These are phyloP conservation scores for Euptelea pleiosperma DNA, from an alignment of 164 flowering plant species.

Conservation along the genomic window DNA sequence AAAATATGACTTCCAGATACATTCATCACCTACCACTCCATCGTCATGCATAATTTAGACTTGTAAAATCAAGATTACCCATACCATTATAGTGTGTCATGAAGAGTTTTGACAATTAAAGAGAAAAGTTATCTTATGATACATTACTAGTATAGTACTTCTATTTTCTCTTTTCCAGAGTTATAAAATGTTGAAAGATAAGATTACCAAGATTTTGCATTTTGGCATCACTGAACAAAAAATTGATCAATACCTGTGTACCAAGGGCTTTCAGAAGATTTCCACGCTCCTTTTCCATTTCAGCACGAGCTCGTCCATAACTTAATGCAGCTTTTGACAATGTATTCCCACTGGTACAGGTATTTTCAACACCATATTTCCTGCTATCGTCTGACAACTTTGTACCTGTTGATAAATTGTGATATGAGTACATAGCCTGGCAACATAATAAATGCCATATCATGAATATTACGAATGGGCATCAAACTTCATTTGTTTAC, in stretches of 20 bases:
- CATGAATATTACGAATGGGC: not conserved
- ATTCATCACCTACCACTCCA: too few relatives aligned
- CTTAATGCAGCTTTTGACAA: slow-evolving; percentile 70
- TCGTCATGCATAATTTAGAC: too few relatives aligned
- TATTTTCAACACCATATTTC: slow-evolving; percentile 83
- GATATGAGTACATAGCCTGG: not conserved
- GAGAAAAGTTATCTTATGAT: not conserved
- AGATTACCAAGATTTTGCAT: not conserved
- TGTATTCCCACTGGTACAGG: slow-evolving; percentile 79
- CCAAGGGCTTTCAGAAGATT: slow-evolving; percentile 76
- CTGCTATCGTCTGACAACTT: slow-evolving; percentile 86
- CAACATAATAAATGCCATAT: not conserved
- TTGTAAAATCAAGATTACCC: not conserved
- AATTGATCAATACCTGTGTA: slow-evolving; percentile 66
- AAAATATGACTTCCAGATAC: too few relatives aligned
- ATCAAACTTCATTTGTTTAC: slow-evolving; percentile 32
- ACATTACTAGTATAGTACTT: not conserved
- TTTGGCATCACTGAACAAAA: not conserved
- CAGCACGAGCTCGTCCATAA: slow-evolving; percentile 67
- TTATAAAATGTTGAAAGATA: not conserved
- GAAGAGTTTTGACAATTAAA: not conserved
- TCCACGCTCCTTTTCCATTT: slow-evolving; percentile 86
- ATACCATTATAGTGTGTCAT: not conserved
- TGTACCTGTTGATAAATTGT: slow-evolving; percentile 42
- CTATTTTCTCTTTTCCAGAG: not conserved